Conservation (phyloP, 1,284 basidiomycete species). For the Leccinum subrobustum region DNA sequence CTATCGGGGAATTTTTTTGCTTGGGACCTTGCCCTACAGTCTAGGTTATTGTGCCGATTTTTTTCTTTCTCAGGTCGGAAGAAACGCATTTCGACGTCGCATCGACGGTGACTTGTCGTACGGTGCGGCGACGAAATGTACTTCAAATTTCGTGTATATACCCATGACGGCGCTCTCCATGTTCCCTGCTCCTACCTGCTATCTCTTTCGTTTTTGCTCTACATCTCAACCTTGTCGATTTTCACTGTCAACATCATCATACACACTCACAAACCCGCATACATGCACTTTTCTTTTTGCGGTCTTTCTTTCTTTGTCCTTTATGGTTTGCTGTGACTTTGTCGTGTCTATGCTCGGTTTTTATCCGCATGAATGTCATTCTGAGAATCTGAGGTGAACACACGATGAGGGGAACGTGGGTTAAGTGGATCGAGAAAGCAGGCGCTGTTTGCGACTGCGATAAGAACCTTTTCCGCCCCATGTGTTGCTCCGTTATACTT, state of each 20-base stretch:
- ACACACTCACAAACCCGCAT: conserved; percentile 10
- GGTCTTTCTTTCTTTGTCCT: not conserved
- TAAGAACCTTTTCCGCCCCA: not conserved
- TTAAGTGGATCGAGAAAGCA: not conserved
- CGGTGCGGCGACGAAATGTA: conserved; percentile 6
- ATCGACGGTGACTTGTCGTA: conserved; percentile 9
- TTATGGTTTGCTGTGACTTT: not conserved
- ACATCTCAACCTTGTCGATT: conserved; percentile 13
- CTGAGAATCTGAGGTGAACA: not conserved
- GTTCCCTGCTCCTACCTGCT: not conserved
- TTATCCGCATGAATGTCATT: not conserved
- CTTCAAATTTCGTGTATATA: conserved; percentile 21
- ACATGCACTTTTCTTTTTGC: conserved; percentile 16
- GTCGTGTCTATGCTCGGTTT: conserved; percentile 1
- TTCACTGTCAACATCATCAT: not conserved
- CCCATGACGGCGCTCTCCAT: conserved; percentile 13
- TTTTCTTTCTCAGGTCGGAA: conserved; percentile 14
- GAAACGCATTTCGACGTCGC: conserved; percentile 17
- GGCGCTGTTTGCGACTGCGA: not conserved
- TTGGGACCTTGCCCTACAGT: conserved; percentile 4
- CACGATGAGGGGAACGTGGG: not conserved
- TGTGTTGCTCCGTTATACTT: not conserved
- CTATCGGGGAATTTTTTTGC: not conserved
- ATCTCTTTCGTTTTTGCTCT: conserved; percentile 14
- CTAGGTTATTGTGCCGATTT: conserved; percentile 8